Conservation (phyloP, 2,329 filamentous ascomycete genomes). For the Ceratocystis destructans region DNA sequence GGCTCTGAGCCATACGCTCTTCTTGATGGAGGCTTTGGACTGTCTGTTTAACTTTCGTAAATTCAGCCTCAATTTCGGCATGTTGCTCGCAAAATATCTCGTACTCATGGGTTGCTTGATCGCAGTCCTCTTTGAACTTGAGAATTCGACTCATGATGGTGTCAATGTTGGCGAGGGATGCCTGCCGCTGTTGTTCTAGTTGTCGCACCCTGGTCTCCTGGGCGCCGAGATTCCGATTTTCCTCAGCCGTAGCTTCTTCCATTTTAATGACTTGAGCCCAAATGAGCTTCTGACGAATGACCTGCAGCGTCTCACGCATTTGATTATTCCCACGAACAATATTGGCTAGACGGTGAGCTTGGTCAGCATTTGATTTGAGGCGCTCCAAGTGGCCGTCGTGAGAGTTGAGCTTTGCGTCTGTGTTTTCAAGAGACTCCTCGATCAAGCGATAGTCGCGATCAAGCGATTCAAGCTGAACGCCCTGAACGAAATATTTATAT, state of each 20-base stretch:
- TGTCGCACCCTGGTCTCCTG: neutral
- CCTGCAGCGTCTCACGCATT: slow-evolving; percentile 46
- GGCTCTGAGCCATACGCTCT: slow-evolving; percentile 40
- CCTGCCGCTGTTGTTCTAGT: neutral
- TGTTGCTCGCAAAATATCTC: slow-evolving; percentile 32
- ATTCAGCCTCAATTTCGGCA: slow-evolving; percentile 21
- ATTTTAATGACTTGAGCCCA: slow-evolving; percentile 77
- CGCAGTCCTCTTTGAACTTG: slow-evolving; percentile 25
- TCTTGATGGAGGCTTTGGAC: slow-evolving; percentile 44
- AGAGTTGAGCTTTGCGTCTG: slow-evolving; percentile 47
- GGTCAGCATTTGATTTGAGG: slow-evolving; percentile 44
- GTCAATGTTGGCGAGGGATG: slow-evolving; percentile 2
- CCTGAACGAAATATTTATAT: slow-evolving; percentile 92
- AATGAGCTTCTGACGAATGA: slow-evolving; percentile 54
- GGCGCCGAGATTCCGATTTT: neutral
- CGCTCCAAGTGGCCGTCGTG: slow-evolving; percentile 49
- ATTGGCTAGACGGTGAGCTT: slow-evolving; percentile 50
- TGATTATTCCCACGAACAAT: slow-evolving; percentile 51
- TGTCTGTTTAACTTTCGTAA: slow-evolving; percentile 27
- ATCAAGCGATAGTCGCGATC: slow-evolving; percentile 83
- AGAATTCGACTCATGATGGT: slow-evolving; percentile 1
- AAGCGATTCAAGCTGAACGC: slow-evolving; percentile 82
- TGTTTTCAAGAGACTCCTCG: slow-evolving; percentile 62
- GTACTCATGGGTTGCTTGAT: slow-evolving; percentile 21
- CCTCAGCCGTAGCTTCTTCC: slow-evolving; percentile 36